Conservation (phyloP, 345 rosid species). For the Salix exigua region DNA sequence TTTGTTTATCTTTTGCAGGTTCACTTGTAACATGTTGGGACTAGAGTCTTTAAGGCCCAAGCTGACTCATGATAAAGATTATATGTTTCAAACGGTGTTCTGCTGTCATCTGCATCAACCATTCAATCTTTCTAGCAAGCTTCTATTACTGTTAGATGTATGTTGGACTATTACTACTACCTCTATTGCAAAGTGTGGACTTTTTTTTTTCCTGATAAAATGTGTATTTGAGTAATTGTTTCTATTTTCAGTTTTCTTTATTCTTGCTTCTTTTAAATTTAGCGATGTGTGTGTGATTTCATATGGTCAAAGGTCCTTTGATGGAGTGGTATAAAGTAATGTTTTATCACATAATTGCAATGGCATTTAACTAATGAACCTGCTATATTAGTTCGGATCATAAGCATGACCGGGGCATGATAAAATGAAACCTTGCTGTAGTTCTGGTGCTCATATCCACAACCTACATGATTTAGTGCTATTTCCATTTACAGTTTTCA, state of each 20-base stretch:
- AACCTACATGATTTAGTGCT: not conserved
- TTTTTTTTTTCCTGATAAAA: slow-evolving; percentile 7
- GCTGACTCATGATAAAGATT: slow-evolving; percentile 39
- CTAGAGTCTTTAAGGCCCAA: slow-evolving; percentile 34
- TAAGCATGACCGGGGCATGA: slow-evolving; percentile 3
- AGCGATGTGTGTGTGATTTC: not conserved
- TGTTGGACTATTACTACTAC: slow-evolving; percentile 42
- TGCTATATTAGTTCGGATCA: slow-evolving; percentile 9
- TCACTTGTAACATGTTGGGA: slow-evolving; percentile 37
- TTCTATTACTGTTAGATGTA: slow-evolving; percentile 56
- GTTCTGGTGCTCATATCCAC: not conserved
- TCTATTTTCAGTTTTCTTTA: not conserved
- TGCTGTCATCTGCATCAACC: slow-evolving; percentile 46
- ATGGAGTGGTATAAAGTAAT: not conserved
- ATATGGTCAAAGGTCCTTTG: not conserved
- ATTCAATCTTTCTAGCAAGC: slow-evolving; percentile 50
- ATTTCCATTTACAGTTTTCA: not conserved
- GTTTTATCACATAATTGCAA: slow-evolving; percentile 1
- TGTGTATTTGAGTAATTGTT: slow-evolving; percentile 18
- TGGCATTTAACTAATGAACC: not conserved
- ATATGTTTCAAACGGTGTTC: slow-evolving; percentile 44
- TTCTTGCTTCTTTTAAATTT: not conserved
- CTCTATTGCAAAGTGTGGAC: slow-evolving; percentile 28
- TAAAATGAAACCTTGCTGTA: slow-evolving; percentile 2
- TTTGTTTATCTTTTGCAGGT: slow-evolving; percentile 64